These are phyloP conservation scores for Tuctoria greenei DNA, from an alignment of 176 grass and related monocot species.

Conservation along the genomic window DNA sequence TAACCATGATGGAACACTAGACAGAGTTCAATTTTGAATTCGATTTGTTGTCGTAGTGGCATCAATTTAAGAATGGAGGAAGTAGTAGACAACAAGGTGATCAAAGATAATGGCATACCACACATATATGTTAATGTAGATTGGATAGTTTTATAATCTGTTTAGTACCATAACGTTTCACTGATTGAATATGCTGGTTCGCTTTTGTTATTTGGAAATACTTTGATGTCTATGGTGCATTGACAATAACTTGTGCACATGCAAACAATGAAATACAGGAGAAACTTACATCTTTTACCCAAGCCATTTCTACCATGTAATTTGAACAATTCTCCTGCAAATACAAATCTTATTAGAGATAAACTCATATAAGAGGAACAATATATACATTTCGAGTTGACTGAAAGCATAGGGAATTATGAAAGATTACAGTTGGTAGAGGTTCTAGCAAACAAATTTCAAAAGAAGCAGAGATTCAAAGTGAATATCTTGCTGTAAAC, in stretches of 20 bases:
- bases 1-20: too few species aligned
- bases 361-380: slow-evolving; percentile 24
- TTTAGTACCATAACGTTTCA: slow-evolving; percentile 6
- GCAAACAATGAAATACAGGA: slow-evolving; percentile 3
- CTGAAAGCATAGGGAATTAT: background rate
- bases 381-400: background rate
- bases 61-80: too few species aligned
- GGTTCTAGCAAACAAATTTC: slow-evolving; percentile 1
- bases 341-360: slow-evolving; percentile 32
- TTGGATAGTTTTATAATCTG: background rate
- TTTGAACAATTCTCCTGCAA: slow-evolving; percentile 67
- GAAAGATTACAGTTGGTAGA: background rate
- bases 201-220: background rate
- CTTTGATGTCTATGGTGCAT: background rate
- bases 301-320: slow-evolving; percentile 96
- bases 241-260: background rate
- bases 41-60: too few species aligned
- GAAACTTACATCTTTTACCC: slow-evolving; percentile 86
- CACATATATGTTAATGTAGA: too few species aligned
- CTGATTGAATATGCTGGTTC: background rate
- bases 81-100: too few species aligned
- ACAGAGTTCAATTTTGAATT: too few species aligned
- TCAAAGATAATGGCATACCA: too few species aligned
- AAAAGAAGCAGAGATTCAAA: slow-evolving; percentile 4
- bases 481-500: slow-evolving; percentile 9